These are phyloP conservation scores for Xylaria digitata DNA, from an alignment of 2,329 filamentous ascomycete genomes.

Conservation along the genomic window DNA sequence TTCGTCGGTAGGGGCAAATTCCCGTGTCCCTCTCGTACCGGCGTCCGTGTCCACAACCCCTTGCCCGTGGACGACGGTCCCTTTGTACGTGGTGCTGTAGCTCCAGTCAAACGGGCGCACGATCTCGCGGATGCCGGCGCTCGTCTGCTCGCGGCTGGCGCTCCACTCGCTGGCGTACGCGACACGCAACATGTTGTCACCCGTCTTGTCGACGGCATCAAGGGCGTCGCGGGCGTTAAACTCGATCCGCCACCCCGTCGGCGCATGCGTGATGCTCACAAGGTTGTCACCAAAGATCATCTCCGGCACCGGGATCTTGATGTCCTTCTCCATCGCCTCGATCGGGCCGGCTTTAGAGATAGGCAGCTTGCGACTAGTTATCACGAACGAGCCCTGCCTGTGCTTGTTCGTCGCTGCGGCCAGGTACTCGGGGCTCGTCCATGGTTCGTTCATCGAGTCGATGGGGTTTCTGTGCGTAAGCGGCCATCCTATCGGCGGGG, in stretches of 20 bases:
- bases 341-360: constrained; percentile 94
- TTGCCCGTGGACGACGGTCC: constrained; percentile 64
- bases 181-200: constrained; percentile 89
- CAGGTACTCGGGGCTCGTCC: constrained; percentile 62
- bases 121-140: constrained; percentile 89
- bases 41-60: background rate
- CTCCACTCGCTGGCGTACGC: constrained; percentile 91
- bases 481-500: constrained; percentile 34
- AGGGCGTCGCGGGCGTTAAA: constrained; percentile 91
- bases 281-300: constrained; percentile 99
- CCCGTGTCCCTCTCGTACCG: background rate
- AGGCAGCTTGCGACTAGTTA: constrained; percentile 88
- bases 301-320: constrained; percentile 91
- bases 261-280: constrained; percentile 77
- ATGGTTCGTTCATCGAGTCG: constrained; percentile 62
- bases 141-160: constrained; percentile 75
- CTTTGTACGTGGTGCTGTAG: constrained; percentile 89
- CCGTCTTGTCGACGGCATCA: constrained; percentile 93
- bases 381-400: constrained; percentile 74
- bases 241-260: constrained; percentile 78
- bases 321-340: constrained; percentile 79
- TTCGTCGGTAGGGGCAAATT: constrained; percentile 49
- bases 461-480: constrained; percentile 48
- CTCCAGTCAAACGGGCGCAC: constrained; percentile 99
- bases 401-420: constrained; percentile 66